phyloP scores from a whole-genome alignment of 768 basidiomycete genomes.

The Clathrus columnatus region DNA sequence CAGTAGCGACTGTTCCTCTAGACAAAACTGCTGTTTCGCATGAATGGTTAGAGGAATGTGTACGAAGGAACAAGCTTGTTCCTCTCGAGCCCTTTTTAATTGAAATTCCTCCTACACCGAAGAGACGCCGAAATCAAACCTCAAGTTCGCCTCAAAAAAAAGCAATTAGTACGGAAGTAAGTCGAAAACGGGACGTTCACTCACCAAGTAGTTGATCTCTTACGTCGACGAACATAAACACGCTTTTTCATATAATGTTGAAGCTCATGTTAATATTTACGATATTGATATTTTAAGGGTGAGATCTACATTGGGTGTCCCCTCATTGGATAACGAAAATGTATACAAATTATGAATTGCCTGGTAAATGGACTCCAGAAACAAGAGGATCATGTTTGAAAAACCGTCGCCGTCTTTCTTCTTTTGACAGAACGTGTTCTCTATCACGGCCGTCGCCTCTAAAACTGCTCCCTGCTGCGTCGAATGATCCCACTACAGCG shows the following conservation, averaged over 20 bases:
- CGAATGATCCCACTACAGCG: conserved; percentile 70
- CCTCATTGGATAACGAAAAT: neutral
- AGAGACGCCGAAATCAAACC: neutral
- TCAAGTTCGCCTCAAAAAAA: neutral
- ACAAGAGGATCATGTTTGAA: conserved; percentile 62
- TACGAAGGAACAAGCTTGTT: neutral
- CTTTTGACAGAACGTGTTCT: conserved; percentile 30
- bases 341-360: neutral
- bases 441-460: conserved; percentile 30
- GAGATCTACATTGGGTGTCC: neutral
- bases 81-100: neutral
- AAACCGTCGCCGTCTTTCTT: conserved; percentile 70
- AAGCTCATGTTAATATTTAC: conserved; percentile 30
- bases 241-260: too few species aligned
- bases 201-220: conserved; percentile 2
- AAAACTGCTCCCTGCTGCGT: conserved; percentile 60
- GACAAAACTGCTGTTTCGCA: conserved; percentile 1
- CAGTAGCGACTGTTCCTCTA: neutral
- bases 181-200: neutral
- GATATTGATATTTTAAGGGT: conserved; percentile 16
- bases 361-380: conserved; percentile 17
- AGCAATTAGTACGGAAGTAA: neutral
- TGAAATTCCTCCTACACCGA: neutral
- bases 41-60: conserved; percentile 8
- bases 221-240: conserved; percentile 22